These are phyloP conservation scores for Solanum dulcamara DNA, from an alignment of 257 asterid species.

Conservation along the genomic window DNA sequence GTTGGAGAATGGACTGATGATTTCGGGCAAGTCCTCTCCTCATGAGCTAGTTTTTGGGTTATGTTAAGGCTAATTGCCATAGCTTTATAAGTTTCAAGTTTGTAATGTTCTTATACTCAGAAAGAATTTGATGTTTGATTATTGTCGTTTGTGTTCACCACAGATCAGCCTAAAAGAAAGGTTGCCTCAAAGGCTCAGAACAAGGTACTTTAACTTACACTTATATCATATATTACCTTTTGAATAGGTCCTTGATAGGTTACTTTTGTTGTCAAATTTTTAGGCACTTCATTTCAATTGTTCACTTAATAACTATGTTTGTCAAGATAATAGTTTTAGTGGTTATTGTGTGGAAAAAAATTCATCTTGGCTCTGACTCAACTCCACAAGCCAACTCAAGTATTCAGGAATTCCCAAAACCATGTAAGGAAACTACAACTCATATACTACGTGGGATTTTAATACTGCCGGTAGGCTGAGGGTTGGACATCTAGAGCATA, in stretches of 20 bases:
- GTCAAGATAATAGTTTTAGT: background rate
- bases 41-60: background rate
- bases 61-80: background rate
- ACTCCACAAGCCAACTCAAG: background rate
- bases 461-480: background rate
- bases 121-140: background rate
- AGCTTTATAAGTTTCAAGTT: background rate
- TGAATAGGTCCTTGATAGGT: background rate
- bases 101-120: background rate
- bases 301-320: background rate
- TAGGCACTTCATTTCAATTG: background rate
- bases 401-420: background rate
- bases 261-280: background rate
- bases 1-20: background rate
- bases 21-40: background rate
- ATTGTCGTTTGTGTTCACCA: background rate
- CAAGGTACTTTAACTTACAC: constrained; percentile 28
- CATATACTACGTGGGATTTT: background rate
- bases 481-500: background rate
- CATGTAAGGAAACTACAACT: background rate
- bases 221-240: background rate
- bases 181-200: constrained; percentile 15
- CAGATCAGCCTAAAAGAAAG: constrained; percentile 33
- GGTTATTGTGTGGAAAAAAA: background rate
- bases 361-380: background rate